Base-by-base conservation (phyloP, 2,329 filamentous ascomycete species). In the Cordyceps sp. region DNA sequence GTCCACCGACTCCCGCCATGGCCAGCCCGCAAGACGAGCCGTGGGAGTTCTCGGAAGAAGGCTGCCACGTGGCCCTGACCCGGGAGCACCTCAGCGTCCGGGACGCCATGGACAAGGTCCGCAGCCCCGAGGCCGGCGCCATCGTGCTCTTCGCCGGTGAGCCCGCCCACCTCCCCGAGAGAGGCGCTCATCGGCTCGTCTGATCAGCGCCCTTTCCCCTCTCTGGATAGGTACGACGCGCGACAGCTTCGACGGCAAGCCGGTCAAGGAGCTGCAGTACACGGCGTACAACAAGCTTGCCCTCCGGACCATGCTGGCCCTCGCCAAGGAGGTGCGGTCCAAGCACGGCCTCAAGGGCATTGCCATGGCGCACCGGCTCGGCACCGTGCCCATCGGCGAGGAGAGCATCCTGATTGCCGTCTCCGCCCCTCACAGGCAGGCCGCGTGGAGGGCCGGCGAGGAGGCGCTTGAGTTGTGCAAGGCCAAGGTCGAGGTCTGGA, bases 391-490 rank as follows among this genome's bases (percentile, higher is more conserved):
- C 3, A 77, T 96, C 34, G 79, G 76, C n/a, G 83, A 94, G 55
- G 86, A 94, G 58, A 93, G 83, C 49, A 88, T 98, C 38, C 59
- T 92, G 34, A 85, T 96, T 44, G 81, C 83, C 2, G 80, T 94
- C 4, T 85, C 81, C 27, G 69, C 82, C 19, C 73, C 80, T 23
- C 90, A 96, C 58, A 66, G 90, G 7, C 70, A 79, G 43, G 81
- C 79, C 12, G 86, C 83, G 5, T 98, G 88, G 88, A 59, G 62
- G 44, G 88, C 80, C 0, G 88, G 82, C 0, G 88, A 96, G 59
- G 83, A 92, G 57, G 80, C 85, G 22, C 58, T 96, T 36, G 88
- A 96, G 59, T 61, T 72, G 50, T 84, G 82, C 48, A 98, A 96
- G 60, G 71, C 69, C 34, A 73, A 66, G 41, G 83, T 83, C n/a